Evolutionary conservation across 164 flowering plant genomes (phyloP), one percentile per base, ranked within the genome.

Genomic region (Malania oleifera): DNA sequence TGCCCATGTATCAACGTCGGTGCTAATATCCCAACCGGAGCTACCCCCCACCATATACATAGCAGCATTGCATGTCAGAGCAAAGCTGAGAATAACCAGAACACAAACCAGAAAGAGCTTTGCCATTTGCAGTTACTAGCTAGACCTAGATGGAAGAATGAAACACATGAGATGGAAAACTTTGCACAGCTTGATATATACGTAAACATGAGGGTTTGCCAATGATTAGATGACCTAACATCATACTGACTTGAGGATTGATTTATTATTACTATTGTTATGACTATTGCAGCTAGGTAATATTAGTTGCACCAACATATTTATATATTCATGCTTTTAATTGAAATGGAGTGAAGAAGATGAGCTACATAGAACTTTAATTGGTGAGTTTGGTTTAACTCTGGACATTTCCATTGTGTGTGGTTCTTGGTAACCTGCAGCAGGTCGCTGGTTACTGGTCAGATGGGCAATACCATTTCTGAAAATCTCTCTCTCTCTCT

Each of bases 11-110:
- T 62, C 70, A 34, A 86, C 80, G 60, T 85, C 63, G 2, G 73
- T 66, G 58, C 88, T 80, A 14, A 74, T 73, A 61, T 73, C 78
- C 97, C 97, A 91, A 15, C 89, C 95, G 0, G 78, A 53, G 28
- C 14, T 69, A 37, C 76, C 97, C 0, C 95, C 95, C 6, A 87
- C 89, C 11, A 25, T 62, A 61, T 82, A 80, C 0, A 73, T 65
- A 40, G 76, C 66, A 1, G 77, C 79, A 2, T 57, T 47, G 66
- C 68, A 71, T 61, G 72, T 60, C 29, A 63, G 24, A 28, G 62
- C 37, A 25, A 58, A 49, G 50, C 44, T 24, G 2, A 64, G 29
- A 19, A 65, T 15, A 5, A 60, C 22, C 31, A 71, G 37, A 13
- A 45, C 37, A 27, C 2, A 54, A 26, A 65, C 47, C 5, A 56